Evolutionary conservation across 495 filamentous ascomycete genomes (phyloP).

Genomic region (Penicillium cosmopolitanum): DNA sequence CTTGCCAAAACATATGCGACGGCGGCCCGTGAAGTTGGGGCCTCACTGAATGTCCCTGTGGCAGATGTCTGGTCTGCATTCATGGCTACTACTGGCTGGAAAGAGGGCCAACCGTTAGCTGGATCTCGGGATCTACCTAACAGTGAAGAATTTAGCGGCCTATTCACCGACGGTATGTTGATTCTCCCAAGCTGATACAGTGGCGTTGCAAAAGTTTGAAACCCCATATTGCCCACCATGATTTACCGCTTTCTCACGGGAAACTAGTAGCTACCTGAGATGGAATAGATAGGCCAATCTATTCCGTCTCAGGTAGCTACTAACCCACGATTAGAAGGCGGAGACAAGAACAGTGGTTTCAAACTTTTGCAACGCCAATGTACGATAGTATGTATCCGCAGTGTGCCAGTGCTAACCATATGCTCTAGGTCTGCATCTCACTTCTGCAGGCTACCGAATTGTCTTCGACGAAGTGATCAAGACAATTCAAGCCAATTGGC

Average conservation of each 20-base stretch:
- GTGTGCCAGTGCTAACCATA: conserved; percentile 11
- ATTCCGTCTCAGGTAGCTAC: too few relatives aligned
- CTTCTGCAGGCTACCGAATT: conserved; percentile 61
- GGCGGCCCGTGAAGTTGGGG: conserved; percentile 66
- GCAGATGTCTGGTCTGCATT: conserved; percentile 77
- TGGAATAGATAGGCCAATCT: too few relatives aligned
- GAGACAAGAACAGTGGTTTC: too few relatives aligned
- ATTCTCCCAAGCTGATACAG: background rate
- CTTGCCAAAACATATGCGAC: conserved; percentile 72
- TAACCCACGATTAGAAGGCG: background rate
- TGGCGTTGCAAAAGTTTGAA: too few relatives aligned
- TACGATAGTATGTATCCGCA: too few relatives aligned
- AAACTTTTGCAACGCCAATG: too few relatives aligned
- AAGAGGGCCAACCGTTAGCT: conserved; percentile 55
- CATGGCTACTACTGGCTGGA: conserved; percentile 67
- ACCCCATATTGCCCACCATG: background rate
- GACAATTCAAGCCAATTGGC: conserved; percentile 56
- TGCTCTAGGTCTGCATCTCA: conserved; percentile 64
- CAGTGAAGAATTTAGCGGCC: conserved; percentile 49
- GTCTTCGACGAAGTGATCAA: conserved; percentile 60
- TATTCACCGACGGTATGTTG: conserved; percentile 63
- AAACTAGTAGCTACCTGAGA: too few relatives aligned
- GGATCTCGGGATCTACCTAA: conserved; percentile 56
- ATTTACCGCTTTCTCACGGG: background rate
- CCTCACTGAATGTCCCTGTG: conserved; percentile 63